Conservation (phyloP, 2,329 filamentous ascomycete species). For the Blastomyces percursus region DNA sequence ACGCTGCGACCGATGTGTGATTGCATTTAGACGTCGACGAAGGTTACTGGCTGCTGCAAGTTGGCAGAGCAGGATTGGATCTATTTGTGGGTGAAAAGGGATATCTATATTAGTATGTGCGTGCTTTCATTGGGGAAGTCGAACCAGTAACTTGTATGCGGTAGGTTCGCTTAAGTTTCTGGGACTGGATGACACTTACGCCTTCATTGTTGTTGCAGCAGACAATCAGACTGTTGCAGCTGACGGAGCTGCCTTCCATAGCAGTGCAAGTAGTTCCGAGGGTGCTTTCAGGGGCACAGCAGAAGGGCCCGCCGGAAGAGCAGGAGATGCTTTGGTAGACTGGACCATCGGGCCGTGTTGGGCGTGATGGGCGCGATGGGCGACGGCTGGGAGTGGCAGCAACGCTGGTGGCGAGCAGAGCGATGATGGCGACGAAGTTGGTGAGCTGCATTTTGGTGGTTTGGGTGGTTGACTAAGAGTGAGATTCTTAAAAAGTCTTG, state of each 20-base stretch:
- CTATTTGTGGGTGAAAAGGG: neutral
- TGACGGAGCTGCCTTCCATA: constrained; percentile 10
- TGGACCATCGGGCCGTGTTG: constrained; percentile 1
- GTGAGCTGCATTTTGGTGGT: constrained; percentile 13
- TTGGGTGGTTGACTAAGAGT: constrained; percentile 8
- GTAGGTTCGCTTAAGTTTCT: neutral
- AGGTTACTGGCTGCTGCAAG: constrained; percentile 9
- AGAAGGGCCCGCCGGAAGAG: constrained; percentile 11
- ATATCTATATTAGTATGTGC: neutral
- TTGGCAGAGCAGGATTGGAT: constrained; percentile 12
- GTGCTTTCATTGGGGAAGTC: neutral
- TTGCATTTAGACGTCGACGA: constrained; percentile 9
- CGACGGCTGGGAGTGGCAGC: constrained; percentile 1
- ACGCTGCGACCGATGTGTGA: neutral
- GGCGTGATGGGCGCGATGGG: constrained; percentile 5
- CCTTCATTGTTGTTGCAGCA: constrained; percentile 13
- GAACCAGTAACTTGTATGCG: neutral
- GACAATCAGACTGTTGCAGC: constrained; percentile 14
- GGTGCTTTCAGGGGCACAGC: constrained; percentile 8
- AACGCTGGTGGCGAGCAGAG: constrained; percentile 6
- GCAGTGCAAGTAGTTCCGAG: constrained; percentile 11
- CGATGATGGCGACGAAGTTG: constrained; percentile 10
- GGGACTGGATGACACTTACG: constrained; percentile 3
- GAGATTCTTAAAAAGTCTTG: neutral
- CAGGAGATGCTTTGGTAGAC: constrained; percentile 7